These are phyloP conservation scores for Penicillium fimorum DNA, from an alignment of 495 filamentous ascomycete genomes.

Conservation along the genomic window DNA sequence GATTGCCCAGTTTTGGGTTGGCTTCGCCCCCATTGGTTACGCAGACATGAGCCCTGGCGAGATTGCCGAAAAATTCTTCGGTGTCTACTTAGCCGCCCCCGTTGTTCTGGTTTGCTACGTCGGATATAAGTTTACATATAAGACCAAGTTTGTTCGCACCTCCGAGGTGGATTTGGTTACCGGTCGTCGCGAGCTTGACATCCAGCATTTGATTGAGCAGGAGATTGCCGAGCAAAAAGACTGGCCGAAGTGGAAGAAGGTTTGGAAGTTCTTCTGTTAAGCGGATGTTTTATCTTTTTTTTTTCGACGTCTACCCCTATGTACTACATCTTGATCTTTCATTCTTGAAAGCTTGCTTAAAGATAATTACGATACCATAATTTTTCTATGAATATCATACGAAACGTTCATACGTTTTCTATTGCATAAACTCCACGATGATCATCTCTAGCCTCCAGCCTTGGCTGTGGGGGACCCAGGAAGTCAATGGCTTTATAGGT, in stretches of 20 bases:
- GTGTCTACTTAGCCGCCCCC: conserved; percentile 76
- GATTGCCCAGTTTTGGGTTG: conserved; percentile 91
- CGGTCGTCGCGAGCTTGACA: conserved; percentile 83
- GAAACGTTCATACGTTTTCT: not conserved
- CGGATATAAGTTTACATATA: conserved; percentile 73
- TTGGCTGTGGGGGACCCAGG: conserved; percentile 13
- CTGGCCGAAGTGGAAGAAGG: conserved; percentile 87
- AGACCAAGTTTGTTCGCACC: conserved; percentile 62
- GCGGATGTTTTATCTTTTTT: not conserved
- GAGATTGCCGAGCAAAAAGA: conserved; percentile 67
- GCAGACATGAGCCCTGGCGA: conserved; percentile 36
- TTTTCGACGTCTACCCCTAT: conserved; percentile 4
- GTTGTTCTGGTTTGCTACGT: conserved; percentile 76
- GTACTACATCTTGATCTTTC: not conserved
- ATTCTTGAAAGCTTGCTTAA: not conserved
- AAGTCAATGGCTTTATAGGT: not conserved
- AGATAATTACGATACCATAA: conserved; percentile 2
- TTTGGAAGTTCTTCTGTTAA: conserved; percentile 60
- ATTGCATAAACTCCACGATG: not conserved
- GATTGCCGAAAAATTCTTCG: conserved; percentile 66
- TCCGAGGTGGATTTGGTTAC: conserved; percentile 83
- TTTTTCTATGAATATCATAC: not conserved
- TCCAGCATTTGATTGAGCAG: conserved; percentile 69
- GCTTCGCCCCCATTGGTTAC: conserved; percentile 72
- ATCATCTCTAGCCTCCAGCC: conserved; percentile 17